These are phyloP conservation scores for Saksenaea vasiformis DNA, from an alignment of 371 early-diverging fungal genomes.

Conservation along the genomic window DNA sequence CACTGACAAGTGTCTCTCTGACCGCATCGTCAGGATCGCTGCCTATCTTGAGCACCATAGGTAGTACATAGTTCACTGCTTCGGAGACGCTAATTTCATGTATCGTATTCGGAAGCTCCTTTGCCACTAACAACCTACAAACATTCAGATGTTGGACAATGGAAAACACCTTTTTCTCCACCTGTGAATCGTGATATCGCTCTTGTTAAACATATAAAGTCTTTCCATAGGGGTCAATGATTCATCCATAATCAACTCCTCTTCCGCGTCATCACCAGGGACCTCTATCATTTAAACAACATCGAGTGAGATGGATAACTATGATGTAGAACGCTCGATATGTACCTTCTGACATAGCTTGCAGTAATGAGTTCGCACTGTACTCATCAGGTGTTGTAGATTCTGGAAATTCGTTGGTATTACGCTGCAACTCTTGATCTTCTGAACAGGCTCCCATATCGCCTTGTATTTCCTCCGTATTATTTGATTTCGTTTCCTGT, in stretches of 20 bases:
- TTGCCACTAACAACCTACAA: constrained; percentile 35
- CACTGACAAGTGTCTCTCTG: constrained; percentile 53
- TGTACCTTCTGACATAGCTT: constrained; percentile 23
- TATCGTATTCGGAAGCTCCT: constrained; percentile 42
- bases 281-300: constrained; percentile 11
- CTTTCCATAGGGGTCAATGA: constrained; percentile 50
- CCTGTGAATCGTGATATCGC: constrained; percentile 53
- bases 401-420: constrained; percentile 18
- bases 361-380: constrained; percentile 17
- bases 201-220: constrained; percentile 48
- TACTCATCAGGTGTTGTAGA: constrained; percentile 18
- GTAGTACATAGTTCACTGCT: constrained; percentile 50
- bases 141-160: background rate
- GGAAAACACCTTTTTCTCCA: constrained; percentile 11
- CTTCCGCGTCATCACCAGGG: constrained; percentile 45
- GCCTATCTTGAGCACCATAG: constrained; percentile 46
- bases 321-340: background rate
- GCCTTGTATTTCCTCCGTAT: background rate
- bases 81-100: constrained; percentile 43
- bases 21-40: constrained; percentile 54
- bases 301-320: background rate
- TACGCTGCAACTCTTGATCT: constrained; percentile 11
- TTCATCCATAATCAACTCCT: constrained; percentile 47
- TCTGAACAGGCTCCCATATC: constrained; percentile 4
- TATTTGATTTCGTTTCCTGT: background rate